Evolutionary conservation across 139 green algal species (phyloP).

Genomic region (Coelastrella sp.): DNA sequence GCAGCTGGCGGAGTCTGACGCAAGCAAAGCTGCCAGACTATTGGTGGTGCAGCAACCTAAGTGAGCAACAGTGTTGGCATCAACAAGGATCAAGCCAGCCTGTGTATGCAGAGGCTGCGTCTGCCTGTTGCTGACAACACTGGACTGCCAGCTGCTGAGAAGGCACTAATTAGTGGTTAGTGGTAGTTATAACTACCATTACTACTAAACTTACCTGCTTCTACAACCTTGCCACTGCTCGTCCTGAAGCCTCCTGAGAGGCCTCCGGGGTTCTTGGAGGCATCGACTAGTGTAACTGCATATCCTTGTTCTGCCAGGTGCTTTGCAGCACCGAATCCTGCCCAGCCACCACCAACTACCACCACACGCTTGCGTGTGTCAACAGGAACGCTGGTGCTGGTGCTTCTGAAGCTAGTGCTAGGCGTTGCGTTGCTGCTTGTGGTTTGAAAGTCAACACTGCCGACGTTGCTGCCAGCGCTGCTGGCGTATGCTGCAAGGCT

Average conservation of each 20-base stretch:
- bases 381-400: background rate
- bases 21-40: no score
- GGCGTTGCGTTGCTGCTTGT: background rate
- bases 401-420: conserved; percentile 24
- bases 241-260: conserved; percentile 74
- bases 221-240: conserved; percentile 73
- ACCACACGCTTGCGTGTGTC: conserved; percentile 34
- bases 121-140: background rate
- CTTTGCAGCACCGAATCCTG: conserved; percentile 88
- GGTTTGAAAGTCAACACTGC: background rate
- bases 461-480: background rate
- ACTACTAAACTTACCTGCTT: conserved; percentile 58
- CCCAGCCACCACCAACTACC: conserved; percentile 55
- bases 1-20: no score
- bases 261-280: conserved; percentile 75
- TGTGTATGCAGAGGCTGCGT: background rate
- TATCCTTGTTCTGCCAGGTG: conserved; percentile 82
- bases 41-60: no score
- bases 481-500: background rate
- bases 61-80: no score
- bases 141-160: no score
- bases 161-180: no score
- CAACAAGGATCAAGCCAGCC: background rate
- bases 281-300: conserved; percentile 86
- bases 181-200: no score